Evolutionary conservation across 805 yeast species (phyloP), one percentile per base, ranked within the genome.

Genomic region (Wickerhamiella sorbophila): DNA sequence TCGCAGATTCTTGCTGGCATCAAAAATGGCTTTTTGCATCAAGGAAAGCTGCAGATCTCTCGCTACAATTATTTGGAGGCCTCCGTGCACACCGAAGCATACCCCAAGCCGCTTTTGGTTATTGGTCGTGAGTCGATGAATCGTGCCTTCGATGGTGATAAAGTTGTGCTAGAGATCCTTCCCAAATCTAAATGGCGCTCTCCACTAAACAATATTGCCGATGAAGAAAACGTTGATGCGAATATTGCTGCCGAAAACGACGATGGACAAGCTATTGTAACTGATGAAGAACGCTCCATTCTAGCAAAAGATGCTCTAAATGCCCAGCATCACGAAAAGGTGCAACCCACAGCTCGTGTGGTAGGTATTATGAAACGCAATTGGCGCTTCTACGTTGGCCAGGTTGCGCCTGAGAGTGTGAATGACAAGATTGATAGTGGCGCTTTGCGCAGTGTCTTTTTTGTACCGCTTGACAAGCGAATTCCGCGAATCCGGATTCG

Each of bases 331-430:
- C 67, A 63, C 3, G 70, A 64, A 15, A 71, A 71, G 48, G 59
- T 79, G 18, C 86, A 81, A 55, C 98, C 97, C n/a, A 88, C 98
- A 0, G 97, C 94, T 2, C 74, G 75, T 50, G 81, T 91, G 29
- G 96, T 91, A 10, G 93, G 94, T 22, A 72, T 91, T 20, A 66
- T 77, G 33, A 79, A 84, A 62, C 73, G 99, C 61, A 83, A 88
- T 47, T 91, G 98, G 98, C 74, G 98, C 59, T 77, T 78, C 50
- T 91, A 87, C 56, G 98, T 91, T 31, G 98, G 98, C 12, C 95
- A 87, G 59, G 70, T 91, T 47, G 48, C 42, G 22, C 41, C 51
- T 8, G 74, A 74, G 38, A 72, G 79, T 16, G 74, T 38, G 1
- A 35, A 20, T 9, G 27, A 33, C 1, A 22, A 50, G 32, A 36